Evolutionary conservation across 345 rosid genomes (phyloP), one percentile per base, ranked within the genome.

Genomic region (Eucalyptus regnans): DNA sequence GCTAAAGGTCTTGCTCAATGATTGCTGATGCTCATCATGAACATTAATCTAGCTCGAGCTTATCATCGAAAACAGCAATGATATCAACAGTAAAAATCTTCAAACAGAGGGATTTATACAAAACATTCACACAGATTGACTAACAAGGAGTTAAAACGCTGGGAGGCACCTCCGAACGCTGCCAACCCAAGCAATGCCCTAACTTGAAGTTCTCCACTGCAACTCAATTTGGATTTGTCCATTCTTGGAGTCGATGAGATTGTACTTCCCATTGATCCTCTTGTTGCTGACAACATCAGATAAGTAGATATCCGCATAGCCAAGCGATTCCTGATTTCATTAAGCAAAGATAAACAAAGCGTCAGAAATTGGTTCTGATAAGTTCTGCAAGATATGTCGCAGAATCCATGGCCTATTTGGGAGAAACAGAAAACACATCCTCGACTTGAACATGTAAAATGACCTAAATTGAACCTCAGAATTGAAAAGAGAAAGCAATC

Each of bases 241-340:
- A 48, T 96, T 97, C 92, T 93, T 96, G 9, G 99, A 97, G 93
- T 95, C 98, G 76, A 96, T 96, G 22, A 97, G 94, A 92, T 96
- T 95, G 91, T 94, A 97, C 92, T 95, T 97, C 90, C 93, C 97
- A 60, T 97, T 95, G 91, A 95, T 95, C 90, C 99, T 94, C 86
- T 92, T 92, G 92, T 97, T 97, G 91, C 54, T 91, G 60, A 96
- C 96, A 52, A 96, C 98, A 89, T 97, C 99, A 6, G 93, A 90
- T 46, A 97, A 94, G 91, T 89, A 93, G 85, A 96, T 92, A 86
- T 91, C 94, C 50, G 92, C 94, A 68, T 95, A 93, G 12, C 99
- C 99, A 81, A 97, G 93, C 33, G 93, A 51, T 93, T 96, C 99
- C 99, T 96, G 91, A 27, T 31, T 3, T 37, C 9, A 76, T 76